Conservation (phyloP, 257 asterid genomes). For the Solanum gracilifrons region DNA sequence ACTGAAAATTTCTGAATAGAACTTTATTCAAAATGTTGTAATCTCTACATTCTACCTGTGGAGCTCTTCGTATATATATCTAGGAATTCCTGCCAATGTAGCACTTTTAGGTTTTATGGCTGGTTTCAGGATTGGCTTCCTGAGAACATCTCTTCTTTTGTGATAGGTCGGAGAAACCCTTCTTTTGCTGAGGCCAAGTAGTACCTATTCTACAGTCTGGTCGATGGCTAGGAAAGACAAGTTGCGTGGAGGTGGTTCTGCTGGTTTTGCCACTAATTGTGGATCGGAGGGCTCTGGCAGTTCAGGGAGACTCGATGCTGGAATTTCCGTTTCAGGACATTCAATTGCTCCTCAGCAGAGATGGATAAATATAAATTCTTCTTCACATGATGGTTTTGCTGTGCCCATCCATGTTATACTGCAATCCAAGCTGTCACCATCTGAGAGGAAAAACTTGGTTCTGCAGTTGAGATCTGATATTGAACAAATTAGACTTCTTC, state of each 20-base stretch:
- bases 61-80: not conserved
- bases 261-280: constrained; percentile 37
- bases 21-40: not conserved
- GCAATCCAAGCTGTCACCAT: constrained; percentile 40
- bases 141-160: not conserved
- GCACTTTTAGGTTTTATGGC: not conserved
- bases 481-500: constrained; percentile 42
- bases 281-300: constrained; percentile 73
- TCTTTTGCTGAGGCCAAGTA: not conserved
- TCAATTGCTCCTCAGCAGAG: constrained; percentile 44
- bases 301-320: constrained; percentile 36
- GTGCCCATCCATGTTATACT: constrained; percentile 56
- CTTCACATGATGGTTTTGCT: constrained; percentile 58
- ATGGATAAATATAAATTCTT: constrained; percentile 64
- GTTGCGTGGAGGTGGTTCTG: constrained; percentile 36
- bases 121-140: not conserved
- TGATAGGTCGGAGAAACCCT: not conserved
- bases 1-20: not conserved
- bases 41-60: not conserved
- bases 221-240: constrained; percentile 52
- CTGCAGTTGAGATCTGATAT: constrained; percentile 64
- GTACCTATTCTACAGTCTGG: not conserved
- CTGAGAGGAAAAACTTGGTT: constrained; percentile 48
- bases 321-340: constrained; percentile 21
- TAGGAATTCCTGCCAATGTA: not conserved